phyloP scores from a whole-genome alignment of 2,329 filamentous ascomycete species.

The Pseudomassariella vexata region DNA sequence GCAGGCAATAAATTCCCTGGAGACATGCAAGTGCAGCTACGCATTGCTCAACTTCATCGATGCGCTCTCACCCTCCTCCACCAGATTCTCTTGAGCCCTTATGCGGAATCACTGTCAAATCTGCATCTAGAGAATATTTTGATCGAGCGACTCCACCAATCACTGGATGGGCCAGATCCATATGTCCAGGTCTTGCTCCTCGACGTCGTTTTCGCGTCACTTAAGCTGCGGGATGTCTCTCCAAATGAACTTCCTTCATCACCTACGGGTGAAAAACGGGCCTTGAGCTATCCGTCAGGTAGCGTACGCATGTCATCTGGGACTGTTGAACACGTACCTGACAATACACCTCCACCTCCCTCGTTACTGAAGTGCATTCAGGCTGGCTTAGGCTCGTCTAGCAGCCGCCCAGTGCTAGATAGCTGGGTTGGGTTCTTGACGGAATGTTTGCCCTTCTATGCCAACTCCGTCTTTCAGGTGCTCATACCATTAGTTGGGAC shows the following conservation, averaged over 20 bases:
- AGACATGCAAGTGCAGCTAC: conserved; percentile 32
- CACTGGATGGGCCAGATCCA: conserved; percentile 56
- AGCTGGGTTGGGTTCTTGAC: conserved; percentile 86
- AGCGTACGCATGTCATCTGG: conserved; percentile 32
- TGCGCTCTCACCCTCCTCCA: conserved; percentile 65
- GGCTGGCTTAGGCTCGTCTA: conserved; percentile 69
- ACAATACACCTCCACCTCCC: conserved; percentile 51
- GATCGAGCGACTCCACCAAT: conserved; percentile 60
- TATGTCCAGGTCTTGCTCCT: conserved; percentile 73
- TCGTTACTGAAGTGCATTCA: conserved; percentile 80
- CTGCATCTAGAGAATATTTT: conserved; percentile 66
- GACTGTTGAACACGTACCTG: conserved; percentile 19
- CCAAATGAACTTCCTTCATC: conserved; percentile 35
- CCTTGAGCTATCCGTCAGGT: conserved; percentile 35
- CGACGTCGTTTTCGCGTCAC: conserved; percentile 67
- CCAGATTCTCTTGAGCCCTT: conserved; percentile 61
- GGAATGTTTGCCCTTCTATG: conserved; percentile 78
- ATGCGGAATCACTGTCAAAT: conserved; percentile 51
- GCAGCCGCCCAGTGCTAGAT: conserved; percentile 73
- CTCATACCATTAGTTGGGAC: conserved; percentile 88
- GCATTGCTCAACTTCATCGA: conserved; percentile 63
- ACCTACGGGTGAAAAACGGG: conserved; percentile 41
- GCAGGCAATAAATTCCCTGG: conserved; percentile 32
- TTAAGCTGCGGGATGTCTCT: conserved; percentile 56
- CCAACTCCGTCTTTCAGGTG: conserved; percentile 80